These are phyloP conservation scores for Trifolium dubium DNA, from an alignment of 306 rosid species.

Conservation along the genomic window DNA sequence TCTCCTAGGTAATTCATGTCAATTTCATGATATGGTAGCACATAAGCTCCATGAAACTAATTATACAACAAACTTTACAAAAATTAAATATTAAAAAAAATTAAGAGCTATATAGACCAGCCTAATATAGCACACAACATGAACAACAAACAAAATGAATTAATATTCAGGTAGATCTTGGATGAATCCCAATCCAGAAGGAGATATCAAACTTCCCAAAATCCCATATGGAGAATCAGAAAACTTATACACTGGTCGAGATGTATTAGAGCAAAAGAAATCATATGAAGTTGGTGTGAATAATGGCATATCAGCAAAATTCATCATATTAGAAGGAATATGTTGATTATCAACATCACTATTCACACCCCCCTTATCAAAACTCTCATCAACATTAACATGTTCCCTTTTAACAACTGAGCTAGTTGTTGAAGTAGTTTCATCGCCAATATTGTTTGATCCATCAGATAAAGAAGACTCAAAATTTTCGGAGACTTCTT, in stretches of 20 bases:
- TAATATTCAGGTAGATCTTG: slow-evolving; percentile 66
- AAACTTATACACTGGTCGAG: slow-evolving; percentile 43
- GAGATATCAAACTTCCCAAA: slow-evolving; percentile 60
- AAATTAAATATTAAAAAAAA: neutral
- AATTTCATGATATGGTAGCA: neutral
- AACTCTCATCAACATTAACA: neutral
- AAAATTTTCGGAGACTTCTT: slow-evolving; percentile 37
- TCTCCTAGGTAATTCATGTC: slow-evolving; percentile 31
- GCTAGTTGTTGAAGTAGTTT: slow-evolving; percentile 51
- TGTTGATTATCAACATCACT: neutral
- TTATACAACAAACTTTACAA: slow-evolving; percentile 35
- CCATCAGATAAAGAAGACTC: slow-evolving; percentile 46
- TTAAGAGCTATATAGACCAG: neutral
- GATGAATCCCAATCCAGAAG: slow-evolving; percentile 71
- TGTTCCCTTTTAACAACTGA: slow-evolving; percentile 41
- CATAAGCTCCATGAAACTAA: too few relatives aligned
- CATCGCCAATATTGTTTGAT: slow-evolving; percentile 26
- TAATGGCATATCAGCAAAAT: slow-evolving; percentile 57
- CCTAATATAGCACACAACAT: neutral
- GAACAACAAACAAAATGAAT: slow-evolving; percentile 20
- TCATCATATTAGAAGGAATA: slow-evolving; percentile 20
- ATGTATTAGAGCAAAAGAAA: slow-evolving; percentile 44
- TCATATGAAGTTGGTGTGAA: slow-evolving; percentile 66
- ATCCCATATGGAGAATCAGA: slow-evolving; percentile 51
- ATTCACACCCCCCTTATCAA: slow-evolving; percentile 19